These are phyloP conservation scores for Metarhizium guizhouense DNA, from an alignment of 2,329 filamentous ascomycete genomes.

Conservation along the genomic window DNA sequence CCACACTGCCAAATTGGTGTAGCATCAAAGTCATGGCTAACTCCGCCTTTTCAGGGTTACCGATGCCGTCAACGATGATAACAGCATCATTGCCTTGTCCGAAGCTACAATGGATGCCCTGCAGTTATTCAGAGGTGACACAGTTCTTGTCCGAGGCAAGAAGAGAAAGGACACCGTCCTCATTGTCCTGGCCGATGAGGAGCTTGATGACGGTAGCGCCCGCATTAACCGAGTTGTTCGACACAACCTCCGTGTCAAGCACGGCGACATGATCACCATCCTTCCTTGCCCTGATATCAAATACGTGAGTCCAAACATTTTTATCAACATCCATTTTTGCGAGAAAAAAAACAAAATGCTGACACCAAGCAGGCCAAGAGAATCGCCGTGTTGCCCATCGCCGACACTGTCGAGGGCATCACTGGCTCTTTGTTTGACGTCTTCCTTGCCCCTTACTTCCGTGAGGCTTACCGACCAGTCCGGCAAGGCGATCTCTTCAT, in stretches of 20 bases:
- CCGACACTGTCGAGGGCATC: constrained; percentile 94
- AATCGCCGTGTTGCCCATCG: constrained; percentile 95
- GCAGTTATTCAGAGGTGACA: constrained; percentile 97
- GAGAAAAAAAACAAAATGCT: background rate
- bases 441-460: constrained; percentile 98
- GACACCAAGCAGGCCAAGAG: constrained; percentile 69
- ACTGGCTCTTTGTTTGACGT: constrained; percentile 98
- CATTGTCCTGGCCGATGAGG: constrained; percentile 94
- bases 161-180: constrained; percentile 99
- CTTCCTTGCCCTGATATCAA: constrained; percentile 99
- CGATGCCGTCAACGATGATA: constrained; percentile 98
- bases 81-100: constrained; percentile 96
- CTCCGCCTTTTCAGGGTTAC: constrained; percentile 61
- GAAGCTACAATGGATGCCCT: constrained; percentile 99
- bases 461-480: constrained; percentile 94
- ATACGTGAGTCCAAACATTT: constrained; percentile 62
- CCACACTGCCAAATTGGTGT: background rate
- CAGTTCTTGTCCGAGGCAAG: constrained; percentile 96
- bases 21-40: background rate
- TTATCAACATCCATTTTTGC: background rate
- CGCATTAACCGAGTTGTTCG: constrained; percentile 97
- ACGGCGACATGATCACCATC: constrained; percentile 94
- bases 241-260: constrained; percentile 97
- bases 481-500: constrained; percentile 97
- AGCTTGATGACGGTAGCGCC: constrained; percentile 93